Base-by-base conservation (phyloP, 768 basidiomycete species). In the Pulveroboletus ravenelii region DNA sequence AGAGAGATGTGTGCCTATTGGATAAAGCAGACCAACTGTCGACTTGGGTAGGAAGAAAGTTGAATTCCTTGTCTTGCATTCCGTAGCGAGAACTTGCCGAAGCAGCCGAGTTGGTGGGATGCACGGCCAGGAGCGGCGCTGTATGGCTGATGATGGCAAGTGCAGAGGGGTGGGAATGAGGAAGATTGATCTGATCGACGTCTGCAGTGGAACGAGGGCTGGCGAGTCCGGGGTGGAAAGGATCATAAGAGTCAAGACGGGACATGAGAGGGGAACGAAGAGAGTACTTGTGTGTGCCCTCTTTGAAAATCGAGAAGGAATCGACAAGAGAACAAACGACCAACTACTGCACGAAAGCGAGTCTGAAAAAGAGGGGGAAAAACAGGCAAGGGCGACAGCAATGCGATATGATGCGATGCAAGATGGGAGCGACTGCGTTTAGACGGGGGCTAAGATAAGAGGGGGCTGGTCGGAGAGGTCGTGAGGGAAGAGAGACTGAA, bases 161-260 rank as follows among this genome's bases (percentile, higher is more conserved):
- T 5, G 55, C 20, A 15, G 61, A 45, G n/a, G 60, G 35, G 27
- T 46, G 56, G 52, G 62, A 53, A 4, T 36, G 35, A 25, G 50
- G 64, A 25, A 41, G 15, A 44, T 17, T 42, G 51, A 50, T 44
- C 43, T 50, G 62, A 56, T 72, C 74, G 51, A 61, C 55, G 50
- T 68, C 72, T 41, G 63, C 55, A 30, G 61, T 48, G 15, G 61
- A 59, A 25, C 66, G 71, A 50, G 60, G 52, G 32, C 50, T 50
- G 17, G 48, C 53, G 35, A 69, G 59, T 39, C 71, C 72, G 1
- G 70, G 63, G 23, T 63, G 64, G 41, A 74, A 72, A 52, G 67
- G 70, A 50, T 78, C 76, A 56, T 72, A 67, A 41, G 66, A 56
- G 45, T 77, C 77, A 53, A 64, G 57, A 50, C 64, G 74, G 41